Percentiles rank a stretch among this genome's conserved stretches.
phyloP scores from a whole-genome alignment of 768 basidiomycete species.

The Hygrophorus russula region DNA sequence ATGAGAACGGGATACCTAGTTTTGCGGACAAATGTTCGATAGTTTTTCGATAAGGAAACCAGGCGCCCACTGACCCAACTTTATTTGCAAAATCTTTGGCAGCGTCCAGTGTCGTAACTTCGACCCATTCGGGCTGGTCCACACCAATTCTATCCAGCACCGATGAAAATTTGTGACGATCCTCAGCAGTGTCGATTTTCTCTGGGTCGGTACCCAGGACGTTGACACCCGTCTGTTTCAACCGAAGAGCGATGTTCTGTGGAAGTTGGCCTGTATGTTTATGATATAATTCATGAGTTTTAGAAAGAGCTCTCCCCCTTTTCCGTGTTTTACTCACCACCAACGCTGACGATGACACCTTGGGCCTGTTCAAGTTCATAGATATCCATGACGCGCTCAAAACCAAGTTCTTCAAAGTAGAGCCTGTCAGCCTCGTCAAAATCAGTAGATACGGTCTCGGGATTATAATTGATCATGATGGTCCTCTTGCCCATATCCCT shows the following conservation, averaged over 20 bases:
- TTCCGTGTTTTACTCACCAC: slow-evolving; percentile 52
- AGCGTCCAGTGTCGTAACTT: slow-evolving; percentile 77
- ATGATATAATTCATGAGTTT: not conserved
- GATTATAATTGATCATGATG: slow-evolving; percentile 99
- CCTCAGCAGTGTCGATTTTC: slow-evolving; percentile 94
- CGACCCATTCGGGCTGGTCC: slow-evolving; percentile 95
- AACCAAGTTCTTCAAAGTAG: slow-evolving; percentile 98
- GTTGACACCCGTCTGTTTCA: slow-evolving; percentile 83
- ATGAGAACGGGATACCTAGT: slow-evolving; percentile 90
- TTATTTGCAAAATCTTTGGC: slow-evolving; percentile 86
- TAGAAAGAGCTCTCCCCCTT: not conserved
- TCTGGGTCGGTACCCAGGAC: slow-evolving; percentile 94
- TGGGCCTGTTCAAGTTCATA: slow-evolving; percentile 91
- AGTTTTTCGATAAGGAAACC: not conserved
- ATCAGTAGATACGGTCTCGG: slow-evolving; percentile 98
- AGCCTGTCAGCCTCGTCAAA: slow-evolving; percentile 99
- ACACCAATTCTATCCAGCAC: slow-evolving; percentile 91
- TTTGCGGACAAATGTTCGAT: slow-evolving; percentile 2
- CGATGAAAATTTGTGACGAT: slow-evolving; percentile 98
- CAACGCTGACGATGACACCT: slow-evolving; percentile 94
- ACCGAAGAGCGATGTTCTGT: slow-evolving; percentile 94
- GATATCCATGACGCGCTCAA: slow-evolving; percentile 98
- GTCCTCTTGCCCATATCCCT: slow-evolving; percentile 89
- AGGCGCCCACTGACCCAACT: slow-evolving; percentile 48
- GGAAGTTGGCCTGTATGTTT: slow-evolving; percentile 72